phyloP scores from a whole-genome alignment of 2,329 filamentous ascomycete species.

The Dactylellina parvicollis region DNA sequence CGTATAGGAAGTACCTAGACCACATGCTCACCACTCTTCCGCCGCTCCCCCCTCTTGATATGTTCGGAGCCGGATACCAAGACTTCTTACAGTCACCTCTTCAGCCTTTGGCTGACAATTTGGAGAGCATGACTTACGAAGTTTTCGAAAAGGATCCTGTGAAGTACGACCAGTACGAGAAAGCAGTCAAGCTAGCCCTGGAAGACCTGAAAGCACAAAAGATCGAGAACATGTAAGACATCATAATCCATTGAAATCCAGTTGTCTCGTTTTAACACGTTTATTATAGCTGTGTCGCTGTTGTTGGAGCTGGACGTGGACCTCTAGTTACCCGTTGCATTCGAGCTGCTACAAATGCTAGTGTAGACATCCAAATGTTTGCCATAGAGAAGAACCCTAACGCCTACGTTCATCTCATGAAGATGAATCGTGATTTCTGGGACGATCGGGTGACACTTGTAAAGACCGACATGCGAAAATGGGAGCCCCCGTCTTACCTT shows the following conservation, averaged over 20 bases:
- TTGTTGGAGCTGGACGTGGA: conserved; percentile 91
- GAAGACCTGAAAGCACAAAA: conserved; percentile 76
- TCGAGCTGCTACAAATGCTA: conserved; percentile 78
- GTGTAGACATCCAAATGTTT: conserved; percentile 84
- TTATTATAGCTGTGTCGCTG: conserved; percentile 73
- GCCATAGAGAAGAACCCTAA: conserved; percentile 98
- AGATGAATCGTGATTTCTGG: conserved; percentile 87
- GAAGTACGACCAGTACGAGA: conserved; percentile 96
- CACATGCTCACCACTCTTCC: conserved; percentile 86
- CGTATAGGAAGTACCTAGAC: conserved; percentile 81
- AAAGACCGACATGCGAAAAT: conserved; percentile 96
- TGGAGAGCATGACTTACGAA: conserved; percentile 97
- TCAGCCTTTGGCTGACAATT: conserved; percentile 92
- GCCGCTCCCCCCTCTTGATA: conserved; percentile 70
- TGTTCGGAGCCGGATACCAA: conserved; percentile 78
- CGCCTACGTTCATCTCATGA: conserved; percentile 89
- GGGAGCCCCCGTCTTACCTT: conserved; percentile 85
- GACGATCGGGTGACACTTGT: conserved; percentile 81
- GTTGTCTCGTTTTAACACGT: neutral
- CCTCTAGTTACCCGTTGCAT: conserved; percentile 89
- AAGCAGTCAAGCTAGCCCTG: conserved; percentile 81
- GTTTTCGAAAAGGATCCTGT: conserved; percentile 98
- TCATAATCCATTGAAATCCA: no score
- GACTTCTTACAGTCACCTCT: conserved; percentile 96
- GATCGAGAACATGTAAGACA: conserved; percentile 46